These are phyloP conservation scores for Aplosporella prunicola DNA, from an alignment of 2,329 filamentous ascomycete species.

Conservation along the genomic window DNA sequence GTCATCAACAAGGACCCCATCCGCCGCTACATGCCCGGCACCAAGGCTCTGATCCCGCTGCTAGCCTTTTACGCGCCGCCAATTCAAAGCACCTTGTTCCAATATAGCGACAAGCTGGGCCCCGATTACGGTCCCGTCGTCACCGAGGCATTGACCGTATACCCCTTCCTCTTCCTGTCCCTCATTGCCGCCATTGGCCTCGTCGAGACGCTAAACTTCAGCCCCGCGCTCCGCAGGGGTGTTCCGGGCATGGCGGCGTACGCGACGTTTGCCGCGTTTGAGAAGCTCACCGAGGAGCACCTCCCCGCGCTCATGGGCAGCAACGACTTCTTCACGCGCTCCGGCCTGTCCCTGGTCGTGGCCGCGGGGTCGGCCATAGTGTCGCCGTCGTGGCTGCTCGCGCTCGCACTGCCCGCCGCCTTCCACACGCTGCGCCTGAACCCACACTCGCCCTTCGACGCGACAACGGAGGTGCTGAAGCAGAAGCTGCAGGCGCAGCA, in stretches of 20 bases:
- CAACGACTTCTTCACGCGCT: slow-evolving; percentile 55
- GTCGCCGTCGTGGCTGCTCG: slow-evolving; percentile 58
- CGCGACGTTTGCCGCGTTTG: slow-evolving; percentile 47
- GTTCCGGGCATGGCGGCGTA: slow-evolving; percentile 56
- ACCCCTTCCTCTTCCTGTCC: slow-evolving; percentile 37
- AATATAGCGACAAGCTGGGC: slow-evolving; percentile 56
- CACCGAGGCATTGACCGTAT: slow-evolving; percentile 64
- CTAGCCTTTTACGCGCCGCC: slow-evolving; percentile 67
- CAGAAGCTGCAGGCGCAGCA: slow-evolving; percentile 53
- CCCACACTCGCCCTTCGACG: slow-evolving; percentile 57
- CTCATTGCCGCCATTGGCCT: slow-evolving; percentile 37
- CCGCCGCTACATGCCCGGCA: slow-evolving; percentile 39
- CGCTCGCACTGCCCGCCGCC: slow-evolving; percentile 61
- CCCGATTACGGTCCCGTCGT: slow-evolving; percentile 63
- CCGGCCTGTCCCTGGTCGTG: slow-evolving; percentile 62
- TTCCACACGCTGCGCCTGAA: slow-evolving; percentile 64
- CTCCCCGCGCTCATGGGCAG: slow-evolving; percentile 48
- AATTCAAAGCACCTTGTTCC: slow-evolving; percentile 62
- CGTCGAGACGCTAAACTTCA: slow-evolving; percentile 53
- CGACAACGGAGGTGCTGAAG: slow-evolving; percentile 56
- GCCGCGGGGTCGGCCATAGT: slow-evolving; percentile 55
- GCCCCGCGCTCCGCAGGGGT: slow-evolving; percentile 48
- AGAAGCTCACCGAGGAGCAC: slow-evolving; percentile 32
- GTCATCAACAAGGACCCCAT: slow-evolving; percentile 59
- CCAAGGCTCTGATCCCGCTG: slow-evolving; percentile 52